phyloP scores from a whole-genome alignment of 1,139 yeast species.

The Magnusiomyces suaveolens region DNA sequence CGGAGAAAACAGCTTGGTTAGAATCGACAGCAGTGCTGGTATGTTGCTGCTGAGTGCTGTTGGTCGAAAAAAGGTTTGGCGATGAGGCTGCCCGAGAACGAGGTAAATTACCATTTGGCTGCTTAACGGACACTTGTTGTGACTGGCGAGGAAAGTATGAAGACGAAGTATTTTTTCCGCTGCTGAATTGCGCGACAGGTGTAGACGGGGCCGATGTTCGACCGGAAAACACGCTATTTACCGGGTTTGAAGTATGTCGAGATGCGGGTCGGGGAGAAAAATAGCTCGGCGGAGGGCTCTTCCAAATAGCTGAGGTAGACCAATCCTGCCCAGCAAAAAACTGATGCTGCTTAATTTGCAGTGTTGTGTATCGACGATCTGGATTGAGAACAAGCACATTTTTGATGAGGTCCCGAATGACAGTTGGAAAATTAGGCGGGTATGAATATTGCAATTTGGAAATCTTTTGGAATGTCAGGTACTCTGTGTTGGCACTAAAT shows the following conservation, averaged over 20 bases:
- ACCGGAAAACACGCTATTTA: background rate
- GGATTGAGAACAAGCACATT: conserved; percentile 59
- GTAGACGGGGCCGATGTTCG: background rate
- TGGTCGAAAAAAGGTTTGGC: conserved; percentile 7
- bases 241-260: conserved; percentile 17
- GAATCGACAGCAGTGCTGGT: conserved; percentile 28
- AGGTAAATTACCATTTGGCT: conserved; percentile 3
- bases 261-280: conserved; percentile 54
- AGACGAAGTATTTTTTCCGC: conserved; percentile 8
- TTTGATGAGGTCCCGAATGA: conserved; percentile 63
- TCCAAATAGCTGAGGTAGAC: conserved; percentile 63
- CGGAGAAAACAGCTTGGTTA: conserved; percentile 22
- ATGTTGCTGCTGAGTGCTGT: conserved; percentile 2
- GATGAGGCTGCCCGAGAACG: conserved; percentile 7
- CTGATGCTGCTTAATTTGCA: conserved; percentile 58
- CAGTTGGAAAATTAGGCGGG: conserved; percentile 66
- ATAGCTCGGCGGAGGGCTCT: conserved; percentile 58
- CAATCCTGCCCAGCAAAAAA: conserved; percentile 66
- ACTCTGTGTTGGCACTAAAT: conserved; percentile 92
- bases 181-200: conserved; percentile 2
- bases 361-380: conserved; percentile 50
- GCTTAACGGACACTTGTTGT: no score
- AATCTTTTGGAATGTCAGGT: conserved; percentile 86
- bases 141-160: background rate
- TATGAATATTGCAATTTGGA: conserved; percentile 74